Percentiles rank a stretch among this genome's conserved stretches.
phyloP scores from a whole-genome alignment of 805 yeast species.

The Sungouiella blattae region DNA sequence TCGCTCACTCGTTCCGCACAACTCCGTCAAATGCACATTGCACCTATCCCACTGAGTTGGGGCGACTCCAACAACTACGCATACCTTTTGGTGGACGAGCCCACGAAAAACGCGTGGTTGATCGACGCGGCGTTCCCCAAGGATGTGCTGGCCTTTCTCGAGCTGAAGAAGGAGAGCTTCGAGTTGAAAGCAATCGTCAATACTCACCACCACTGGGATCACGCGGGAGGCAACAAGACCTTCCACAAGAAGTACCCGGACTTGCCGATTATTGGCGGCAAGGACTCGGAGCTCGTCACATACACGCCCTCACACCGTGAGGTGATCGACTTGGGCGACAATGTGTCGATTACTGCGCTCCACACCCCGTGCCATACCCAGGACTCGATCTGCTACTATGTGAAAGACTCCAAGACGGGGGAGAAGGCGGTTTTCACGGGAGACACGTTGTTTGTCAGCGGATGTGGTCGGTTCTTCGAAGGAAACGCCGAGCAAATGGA shows the following conservation, averaged over 20 bases:
- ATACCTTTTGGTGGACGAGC: constrained; percentile 69
- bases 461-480: constrained; percentile 96
- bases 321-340: constrained; percentile 58
- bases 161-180: constrained; percentile 35
- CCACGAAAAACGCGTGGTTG: constrained; percentile 67
- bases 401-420: constrained; percentile 56
- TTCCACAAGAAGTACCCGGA: constrained; percentile 40
- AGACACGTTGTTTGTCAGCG: constrained; percentile 89
- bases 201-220: constrained; percentile 97
- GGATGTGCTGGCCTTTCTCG: constrained; percentile 50
- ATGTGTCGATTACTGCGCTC: constrained; percentile 67
- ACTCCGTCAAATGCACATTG: constrained; percentile 63
- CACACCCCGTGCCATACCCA: constrained; percentile 98
- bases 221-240: constrained; percentile 76
- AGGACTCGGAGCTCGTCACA: constrained; percentile 70
- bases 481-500: constrained; percentile 85
- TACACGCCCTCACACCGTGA: constrained; percentile 67
- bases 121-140: constrained; percentile 91
- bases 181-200: constrained; percentile 77
- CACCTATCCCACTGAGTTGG: constrained; percentile 91
- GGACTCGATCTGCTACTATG: constrained; percentile 89
- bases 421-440: constrained; percentile 88
- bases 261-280: constrained; percentile 78
- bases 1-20: too few relatives aligned
- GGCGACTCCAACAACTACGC: constrained; percentile 88